phyloP scores from a whole-genome alignment of 805 yeast species.

The Lipomyces japonicus region DNA sequence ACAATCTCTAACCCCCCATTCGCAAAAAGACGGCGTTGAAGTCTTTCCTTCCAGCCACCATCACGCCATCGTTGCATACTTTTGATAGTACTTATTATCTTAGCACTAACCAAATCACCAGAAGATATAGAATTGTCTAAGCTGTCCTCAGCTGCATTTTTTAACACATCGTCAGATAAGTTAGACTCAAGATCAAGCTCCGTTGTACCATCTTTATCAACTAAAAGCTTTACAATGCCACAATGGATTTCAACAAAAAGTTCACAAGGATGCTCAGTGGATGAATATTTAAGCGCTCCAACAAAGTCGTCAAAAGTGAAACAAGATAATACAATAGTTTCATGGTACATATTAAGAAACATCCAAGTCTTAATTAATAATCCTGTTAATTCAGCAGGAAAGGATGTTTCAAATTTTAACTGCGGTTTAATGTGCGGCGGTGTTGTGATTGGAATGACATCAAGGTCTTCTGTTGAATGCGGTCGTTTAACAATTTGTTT shows the following conservation, averaged over 20 bases:
- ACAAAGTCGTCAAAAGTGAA: conserved; percentile 77
- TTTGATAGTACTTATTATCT: conserved; percentile 1
- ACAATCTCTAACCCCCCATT: conserved; percentile 85
- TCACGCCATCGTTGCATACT: conserved; percentile 39
- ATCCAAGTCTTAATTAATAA: conserved; percentile 61
- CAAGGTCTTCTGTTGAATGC: conserved; percentile 30
- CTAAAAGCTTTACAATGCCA: conserved; percentile 23
- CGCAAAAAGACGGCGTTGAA: conserved; percentile 67
- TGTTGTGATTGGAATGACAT: conserved; percentile 21
- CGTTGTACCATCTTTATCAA: conserved; percentile 12
- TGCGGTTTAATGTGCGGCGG: conserved; percentile 26
- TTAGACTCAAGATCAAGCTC: conserved; percentile 19
- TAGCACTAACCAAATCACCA: background rate
- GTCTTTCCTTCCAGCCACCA: conserved; percentile 70
- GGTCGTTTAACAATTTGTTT: conserved; percentile 9
- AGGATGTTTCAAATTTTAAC: conserved; percentile 19
- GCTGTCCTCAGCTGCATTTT: background rate
- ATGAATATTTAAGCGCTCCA: conserved; percentile 42
- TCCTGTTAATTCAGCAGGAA: conserved; percentile 28
- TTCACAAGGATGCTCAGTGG: conserved; percentile 25
- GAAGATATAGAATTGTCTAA: background rate
- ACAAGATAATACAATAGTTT: conserved; percentile 60
- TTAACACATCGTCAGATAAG: background rate
- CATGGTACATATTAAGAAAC: conserved; percentile 66
- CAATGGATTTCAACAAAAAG: conserved; percentile 29